Base-by-base conservation (phyloP, 352 stramenopile genomes). In the Elongisporangium undulatum region DNA sequence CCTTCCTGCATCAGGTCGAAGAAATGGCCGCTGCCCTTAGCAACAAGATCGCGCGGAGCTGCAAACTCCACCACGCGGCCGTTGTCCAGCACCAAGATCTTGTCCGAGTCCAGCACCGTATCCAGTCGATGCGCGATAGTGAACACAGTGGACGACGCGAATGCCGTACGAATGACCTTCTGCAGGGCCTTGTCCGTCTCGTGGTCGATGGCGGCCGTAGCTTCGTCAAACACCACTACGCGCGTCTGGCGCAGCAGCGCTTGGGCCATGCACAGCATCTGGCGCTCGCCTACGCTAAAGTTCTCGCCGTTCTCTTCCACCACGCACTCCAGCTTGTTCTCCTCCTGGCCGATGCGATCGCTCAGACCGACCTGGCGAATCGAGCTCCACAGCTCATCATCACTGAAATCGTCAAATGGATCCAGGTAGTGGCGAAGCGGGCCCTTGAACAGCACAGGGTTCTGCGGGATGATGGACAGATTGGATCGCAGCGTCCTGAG, bases 91-190 rank as follows among this genome's bases (percentile, higher is more conserved):
- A 92, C 77, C 24, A 76, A 38, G 26, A 76, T 69, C 9, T 62
- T 53, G 38, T 79, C 62, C 20, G 71, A 72, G 68, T 99, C 94
- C 68, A 99, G 90, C 24, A 99, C 95, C 7, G 96, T 99, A 59
- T 99, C 84, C 19, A 99, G 63, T 0, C 97, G 86, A 75, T 99
- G 96, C n/a, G 97, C 97, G 55, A 99, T 98, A 1, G 94, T 98
- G 1, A 99, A 63, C 49, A 98, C 73, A 0, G 97, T 99, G n/a
- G 85, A 97, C 15, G 84, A 58, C 9, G 62, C 65, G 60, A 99
- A 99, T 13, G 75, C 76, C n/a, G 64, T 64, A 17, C 77, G 79
- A 59, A 98, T 97, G n/a, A 89, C 71, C 13, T 69, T 51, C 59
- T 94, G 83, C 29, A 94, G 59, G 10, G 51, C 49, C 45, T 73